Evolutionary conservation across 768 basidiomycete genomes (phyloP).

Genomic region (Crucibulum laeve): DNA sequence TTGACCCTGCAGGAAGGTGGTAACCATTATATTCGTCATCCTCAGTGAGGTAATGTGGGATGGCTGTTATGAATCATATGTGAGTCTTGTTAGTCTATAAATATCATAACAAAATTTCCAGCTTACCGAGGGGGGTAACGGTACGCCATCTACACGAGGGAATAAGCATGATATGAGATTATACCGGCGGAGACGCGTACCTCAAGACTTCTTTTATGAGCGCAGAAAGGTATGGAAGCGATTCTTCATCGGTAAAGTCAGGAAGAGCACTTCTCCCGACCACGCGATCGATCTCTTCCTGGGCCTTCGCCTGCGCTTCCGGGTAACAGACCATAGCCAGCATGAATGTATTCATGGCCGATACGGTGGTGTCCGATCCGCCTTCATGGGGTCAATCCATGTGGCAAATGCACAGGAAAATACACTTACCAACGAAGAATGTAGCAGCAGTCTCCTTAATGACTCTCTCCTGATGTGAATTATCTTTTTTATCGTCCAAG

Average conservation of each 20-base stretch:
- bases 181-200: constrained; percentile 5
- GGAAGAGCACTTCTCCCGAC: constrained; percentile 14
- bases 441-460: constrained; percentile 15
- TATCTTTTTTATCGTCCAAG: constrained; percentile 12
- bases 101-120: neutral
- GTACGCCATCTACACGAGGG: constrained; percentile 10
- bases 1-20: constrained; percentile 11
- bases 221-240: constrained; percentile 15
- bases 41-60: constrained; percentile 15
- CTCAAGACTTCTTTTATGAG: constrained; percentile 16
- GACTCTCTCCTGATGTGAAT: constrained; percentile 8
- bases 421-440: constrained; percentile 16
- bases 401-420: neutral
- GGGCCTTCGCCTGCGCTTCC: constrained; percentile 15
- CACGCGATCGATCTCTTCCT: constrained; percentile 20
- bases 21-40: constrained; percentile 17
- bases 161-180: neutral
- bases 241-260: constrained; percentile 13
- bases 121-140: constrained; percentile 14
- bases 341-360: constrained; percentile 14
- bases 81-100: neutral
- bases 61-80: constrained; percentile 6
- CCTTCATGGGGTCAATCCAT: constrained; percentile 7
- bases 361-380: constrained; percentile 17
- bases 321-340: constrained; percentile 14